phyloP scores from a whole-genome alignment of 2,329 filamentous ascomycete genomes.

The Aspergillus texensis region DNA sequence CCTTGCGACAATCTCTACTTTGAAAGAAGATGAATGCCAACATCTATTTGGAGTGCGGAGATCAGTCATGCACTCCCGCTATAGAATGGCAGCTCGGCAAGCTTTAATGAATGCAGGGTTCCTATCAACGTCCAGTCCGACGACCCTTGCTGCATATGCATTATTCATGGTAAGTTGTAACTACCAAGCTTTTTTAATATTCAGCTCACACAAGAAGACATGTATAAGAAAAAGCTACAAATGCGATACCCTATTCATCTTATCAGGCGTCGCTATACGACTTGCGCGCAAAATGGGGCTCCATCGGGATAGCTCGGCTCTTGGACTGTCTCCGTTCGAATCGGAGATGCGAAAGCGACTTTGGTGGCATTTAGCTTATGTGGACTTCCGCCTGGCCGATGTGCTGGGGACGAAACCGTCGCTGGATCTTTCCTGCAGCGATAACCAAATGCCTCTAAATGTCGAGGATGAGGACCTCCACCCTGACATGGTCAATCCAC shows the following conservation, averaged over 20 bases:
- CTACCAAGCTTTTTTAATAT: neutral
- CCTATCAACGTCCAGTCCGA: neutral
- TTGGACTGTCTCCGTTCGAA: neutral
- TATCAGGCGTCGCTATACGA: conserved; percentile 2
- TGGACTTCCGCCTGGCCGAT: neutral
- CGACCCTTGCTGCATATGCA: neutral
- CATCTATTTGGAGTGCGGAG: neutral
- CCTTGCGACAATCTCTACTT: neutral
- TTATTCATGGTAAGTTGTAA: neutral
- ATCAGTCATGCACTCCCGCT: neutral
- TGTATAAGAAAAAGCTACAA: neutral
- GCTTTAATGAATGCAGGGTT: neutral
- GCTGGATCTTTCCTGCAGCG: neutral
- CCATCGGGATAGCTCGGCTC: conserved; percentile 1
- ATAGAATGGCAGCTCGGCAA: neutral
- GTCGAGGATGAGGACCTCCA: neutral
- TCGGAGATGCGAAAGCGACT: conserved; percentile 6
- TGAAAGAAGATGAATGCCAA: neutral
- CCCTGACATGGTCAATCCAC: neutral
- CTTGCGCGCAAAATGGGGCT: conserved; percentile 8
- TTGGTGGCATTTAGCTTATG: neutral
- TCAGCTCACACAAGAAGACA: neutral
- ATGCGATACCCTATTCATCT: neutral
- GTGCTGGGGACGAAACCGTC: neutral
- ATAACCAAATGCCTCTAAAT: neutral